phyloP scores from a whole-genome alignment of 2,329 filamentous ascomycete genomes.

The Ascochyta viciae-villosae region DNA sequence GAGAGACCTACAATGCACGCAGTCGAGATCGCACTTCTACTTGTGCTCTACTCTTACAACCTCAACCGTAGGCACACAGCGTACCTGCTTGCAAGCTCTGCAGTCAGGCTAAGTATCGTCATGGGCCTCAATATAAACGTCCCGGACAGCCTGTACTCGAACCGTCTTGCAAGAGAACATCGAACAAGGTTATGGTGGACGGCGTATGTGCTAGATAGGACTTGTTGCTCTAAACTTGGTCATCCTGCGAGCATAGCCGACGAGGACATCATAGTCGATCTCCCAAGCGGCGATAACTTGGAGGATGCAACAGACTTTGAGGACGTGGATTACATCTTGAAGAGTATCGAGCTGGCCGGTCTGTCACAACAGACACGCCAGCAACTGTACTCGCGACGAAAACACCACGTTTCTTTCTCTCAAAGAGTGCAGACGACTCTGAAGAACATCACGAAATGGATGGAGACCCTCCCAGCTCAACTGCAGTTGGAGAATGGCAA shows the following conservation, averaged over 20 bases:
- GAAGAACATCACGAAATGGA: conserved; percentile 48
- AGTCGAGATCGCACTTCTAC: conserved; percentile 54
- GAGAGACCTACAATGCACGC: conserved; percentile 55
- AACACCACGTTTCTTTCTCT: conserved; percentile 37
- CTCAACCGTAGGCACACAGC: conserved; percentile 57
- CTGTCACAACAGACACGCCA: conserved; percentile 36
- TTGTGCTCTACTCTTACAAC: conserved; percentile 56
- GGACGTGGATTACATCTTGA: conserved; percentile 48
- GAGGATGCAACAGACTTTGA: conserved; percentile 42
- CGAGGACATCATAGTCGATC: conserved; percentile 51
- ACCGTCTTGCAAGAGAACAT: conserved; percentile 44
- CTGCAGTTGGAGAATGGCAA: conserved; percentile 40
- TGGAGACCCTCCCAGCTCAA: conserved; percentile 44
- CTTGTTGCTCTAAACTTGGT: conserved; percentile 46
- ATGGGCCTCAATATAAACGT: conserved; percentile 56
- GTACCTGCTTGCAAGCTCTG: conserved; percentile 54
- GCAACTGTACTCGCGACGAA: conserved; percentile 39
- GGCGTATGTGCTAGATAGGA: conserved; percentile 42
- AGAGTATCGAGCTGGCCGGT: conserved; percentile 51
- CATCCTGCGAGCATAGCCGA: conserved; percentile 43
- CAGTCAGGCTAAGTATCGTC: conserved; percentile 53
- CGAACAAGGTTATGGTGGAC: conserved; percentile 47
- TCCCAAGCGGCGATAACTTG: conserved; percentile 49
- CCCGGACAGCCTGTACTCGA: conserved; percentile 50
- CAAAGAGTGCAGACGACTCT: conserved; percentile 49